phyloP scores from a whole-genome alignment of 2,329 filamentous ascomycete genomes.

The Pyricularia grisea region DNA sequence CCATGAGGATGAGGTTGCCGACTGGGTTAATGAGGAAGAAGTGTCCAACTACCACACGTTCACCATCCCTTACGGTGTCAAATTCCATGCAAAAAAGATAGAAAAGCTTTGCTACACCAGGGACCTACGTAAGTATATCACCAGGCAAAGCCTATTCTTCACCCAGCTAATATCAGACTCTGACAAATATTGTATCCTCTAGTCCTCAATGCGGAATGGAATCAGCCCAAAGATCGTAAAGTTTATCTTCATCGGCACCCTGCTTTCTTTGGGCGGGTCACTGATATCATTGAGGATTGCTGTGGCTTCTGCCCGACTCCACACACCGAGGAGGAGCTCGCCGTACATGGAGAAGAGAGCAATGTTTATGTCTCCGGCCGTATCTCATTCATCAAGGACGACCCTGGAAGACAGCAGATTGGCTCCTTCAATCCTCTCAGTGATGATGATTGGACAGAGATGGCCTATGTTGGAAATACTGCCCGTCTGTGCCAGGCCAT shows the following conservation, averaged over 20 bases:
- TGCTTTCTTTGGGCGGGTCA: slow-evolving; percentile 69
- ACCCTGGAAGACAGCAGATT: slow-evolving; percentile 68
- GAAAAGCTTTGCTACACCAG: slow-evolving; percentile 76
- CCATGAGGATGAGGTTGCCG: slow-evolving; percentile 72
- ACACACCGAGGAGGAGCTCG: slow-evolving; percentile 59
- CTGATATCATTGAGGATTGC: slow-evolving; percentile 71
- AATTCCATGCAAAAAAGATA: slow-evolving; percentile 58
- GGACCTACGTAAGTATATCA: slow-evolving; percentile 44
- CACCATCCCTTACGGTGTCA: slow-evolving; percentile 57
- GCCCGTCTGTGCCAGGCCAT: slow-evolving; percentile 72
- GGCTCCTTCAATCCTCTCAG: slow-evolving; percentile 72
- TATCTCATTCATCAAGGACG: slow-evolving; percentile 66
- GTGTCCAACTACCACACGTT: slow-evolving; percentile 74
- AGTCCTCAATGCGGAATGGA: slow-evolving; percentile 81
- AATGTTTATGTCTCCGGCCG: slow-evolving; percentile 70
- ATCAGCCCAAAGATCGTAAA: slow-evolving; percentile 62
- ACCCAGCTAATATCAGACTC: neutral
- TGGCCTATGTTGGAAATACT: slow-evolving; percentile 81
- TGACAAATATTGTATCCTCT: neutral
- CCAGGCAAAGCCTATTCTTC: too few species aligned
- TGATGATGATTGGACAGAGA: slow-evolving; percentile 79
- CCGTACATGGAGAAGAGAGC: slow-evolving; percentile 60
- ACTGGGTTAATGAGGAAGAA: slow-evolving; percentile 72
- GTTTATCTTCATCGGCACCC: slow-evolving; percentile 77
- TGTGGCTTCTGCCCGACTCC: slow-evolving; percentile 70